Conservation (phyloP, 2,329 filamentous ascomycete species). For the Drechslerella dactyloides region DNA sequence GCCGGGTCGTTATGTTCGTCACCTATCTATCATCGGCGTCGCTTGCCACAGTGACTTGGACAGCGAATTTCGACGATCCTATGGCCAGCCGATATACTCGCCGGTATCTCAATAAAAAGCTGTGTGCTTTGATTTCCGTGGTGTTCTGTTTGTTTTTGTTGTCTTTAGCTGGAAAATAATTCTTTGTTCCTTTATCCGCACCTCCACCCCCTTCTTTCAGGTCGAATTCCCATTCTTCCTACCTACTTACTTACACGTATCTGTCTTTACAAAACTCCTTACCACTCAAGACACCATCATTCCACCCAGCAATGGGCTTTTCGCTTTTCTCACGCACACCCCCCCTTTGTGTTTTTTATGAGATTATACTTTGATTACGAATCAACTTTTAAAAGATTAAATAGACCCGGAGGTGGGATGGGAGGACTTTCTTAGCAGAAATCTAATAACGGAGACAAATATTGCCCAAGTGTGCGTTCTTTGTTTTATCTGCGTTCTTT, state of each 20-base stretch:
- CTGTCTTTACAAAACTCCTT: constrained; percentile 32
- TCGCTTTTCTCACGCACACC: not conserved
- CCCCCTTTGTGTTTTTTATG: constrained; percentile 2
- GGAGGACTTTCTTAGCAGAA: constrained; percentile 2
- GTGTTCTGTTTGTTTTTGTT: constrained; percentile 44
- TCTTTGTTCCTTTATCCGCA: constrained; percentile 25
- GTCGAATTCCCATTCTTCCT: constrained; percentile 11
- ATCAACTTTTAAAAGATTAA: constrained; percentile 4
- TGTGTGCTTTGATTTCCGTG: constrained; percentile 26
- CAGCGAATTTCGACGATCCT: constrained; percentile 12
- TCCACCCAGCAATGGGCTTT: constrained; percentile 41
- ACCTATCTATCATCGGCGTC: constrained; percentile 11
- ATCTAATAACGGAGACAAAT: not conserved
- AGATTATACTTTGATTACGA: constrained; percentile 4
- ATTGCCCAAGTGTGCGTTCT: constrained; percentile 1
- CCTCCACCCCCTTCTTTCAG: constrained; percentile 10
- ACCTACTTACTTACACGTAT: constrained; percentile 5
- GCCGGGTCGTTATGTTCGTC: not conserved
- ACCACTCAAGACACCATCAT: constrained; percentile 30
- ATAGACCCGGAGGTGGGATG: constrained; percentile 7
- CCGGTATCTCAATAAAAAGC: constrained; percentile 27
- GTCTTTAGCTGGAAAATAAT: constrained; percentile 19
- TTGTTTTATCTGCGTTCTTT: not conserved
- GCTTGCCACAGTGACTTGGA: not conserved
- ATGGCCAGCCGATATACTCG: constrained; percentile 20